Percentiles rank a stretch among this genome's conserved stretches.
phyloP scores from a whole-genome alignment of 2,329 filamentous ascomycete species.

The Trichoderma aggressivum region DNA sequence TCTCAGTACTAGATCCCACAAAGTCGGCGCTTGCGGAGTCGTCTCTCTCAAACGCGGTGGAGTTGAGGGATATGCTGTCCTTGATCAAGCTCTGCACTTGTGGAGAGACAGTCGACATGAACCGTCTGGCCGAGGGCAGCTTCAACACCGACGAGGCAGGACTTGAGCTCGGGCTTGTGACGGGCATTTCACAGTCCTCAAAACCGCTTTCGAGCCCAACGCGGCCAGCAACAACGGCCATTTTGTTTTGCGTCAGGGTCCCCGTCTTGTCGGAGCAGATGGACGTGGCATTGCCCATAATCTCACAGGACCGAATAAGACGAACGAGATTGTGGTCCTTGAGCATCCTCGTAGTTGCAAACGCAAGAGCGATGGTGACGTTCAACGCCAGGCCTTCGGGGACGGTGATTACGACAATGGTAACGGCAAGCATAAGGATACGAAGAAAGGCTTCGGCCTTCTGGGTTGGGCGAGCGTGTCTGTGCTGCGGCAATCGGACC shows the following conservation, averaged over 20 bases:
- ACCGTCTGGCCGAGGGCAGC: conserved; percentile 29
- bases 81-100: conserved; percentile 38
- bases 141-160: conserved; percentile 21
- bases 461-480: conserved; percentile 41
- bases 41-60: conserved; percentile 53
- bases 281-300: conserved; percentile 62
- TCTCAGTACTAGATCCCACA: conserved; percentile 55
- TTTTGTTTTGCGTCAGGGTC: conserved; percentile 61
- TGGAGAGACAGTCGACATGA: conserved; percentile 31
- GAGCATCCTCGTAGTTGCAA: conserved; percentile 61
- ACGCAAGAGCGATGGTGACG: conserved; percentile 59
- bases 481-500: conserved; percentile 27
- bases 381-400: conserved; percentile 60
- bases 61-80: conserved; percentile 44
- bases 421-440: conserved; percentile 57
- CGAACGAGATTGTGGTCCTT: conserved; percentile 62
- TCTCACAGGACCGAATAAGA: conserved; percentile 57
- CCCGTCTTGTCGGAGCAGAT: conserved; percentile 66
- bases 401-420: conserved; percentile 57
- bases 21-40: conserved; percentile 37
- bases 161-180: conserved; percentile 7
- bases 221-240: conserved; percentile 58
- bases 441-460: conserved; percentile 58
- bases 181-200: conserved; percentile 33
- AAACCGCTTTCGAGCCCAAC: conserved; percentile 42